phyloP scores from a whole-genome alignment of 495 filamentous ascomycete genomes.

The Trichoderma asperelloides region DNA sequence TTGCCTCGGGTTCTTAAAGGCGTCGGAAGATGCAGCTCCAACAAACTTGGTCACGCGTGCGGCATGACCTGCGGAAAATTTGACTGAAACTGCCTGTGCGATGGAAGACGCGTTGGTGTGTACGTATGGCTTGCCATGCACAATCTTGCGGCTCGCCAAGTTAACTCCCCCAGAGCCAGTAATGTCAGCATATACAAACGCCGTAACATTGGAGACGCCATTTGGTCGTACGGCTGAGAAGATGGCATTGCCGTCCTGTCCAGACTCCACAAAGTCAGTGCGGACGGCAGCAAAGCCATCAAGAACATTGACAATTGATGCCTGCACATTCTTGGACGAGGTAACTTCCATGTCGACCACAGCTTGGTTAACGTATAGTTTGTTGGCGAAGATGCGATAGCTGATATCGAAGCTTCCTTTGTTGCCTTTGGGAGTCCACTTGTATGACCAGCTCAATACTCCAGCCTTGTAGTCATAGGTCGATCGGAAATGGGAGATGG shows the following conservation, averaged over 20 bases:
- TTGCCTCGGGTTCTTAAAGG: background rate
- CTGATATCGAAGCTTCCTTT: slow-evolving; percentile 26
- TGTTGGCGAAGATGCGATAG: slow-evolving; percentile 48
- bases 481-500: slow-evolving; percentile 53
- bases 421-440: slow-evolving; percentile 47
- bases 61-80: background rate
- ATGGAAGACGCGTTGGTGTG: slow-evolving; percentile 1
- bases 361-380: slow-evolving; percentile 41
- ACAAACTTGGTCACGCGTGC: background rate
- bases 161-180: slow-evolving; percentile 33
- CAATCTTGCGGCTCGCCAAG: slow-evolving; percentile 21
- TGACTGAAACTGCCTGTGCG: background rate
- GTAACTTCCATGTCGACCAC: slow-evolving; percentile 30
- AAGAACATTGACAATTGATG: slow-evolving; percentile 27
- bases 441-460: slow-evolving; percentile 54
- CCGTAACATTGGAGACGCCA: slow-evolving; percentile 40
- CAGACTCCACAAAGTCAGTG: slow-evolving; percentile 34
- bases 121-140: background rate
- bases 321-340: slow-evolving; percentile 26
- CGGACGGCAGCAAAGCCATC: slow-evolving; percentile 45
- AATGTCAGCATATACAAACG: slow-evolving; percentile 27
- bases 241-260: slow-evolving; percentile 28
- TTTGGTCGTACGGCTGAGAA: slow-evolving; percentile 43
- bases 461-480: slow-evolving; percentile 48
- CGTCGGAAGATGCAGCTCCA: background rate